phyloP scores from a whole-genome alignment of 352 stramenopile species.

The Thalassiosira allenii region DNA sequence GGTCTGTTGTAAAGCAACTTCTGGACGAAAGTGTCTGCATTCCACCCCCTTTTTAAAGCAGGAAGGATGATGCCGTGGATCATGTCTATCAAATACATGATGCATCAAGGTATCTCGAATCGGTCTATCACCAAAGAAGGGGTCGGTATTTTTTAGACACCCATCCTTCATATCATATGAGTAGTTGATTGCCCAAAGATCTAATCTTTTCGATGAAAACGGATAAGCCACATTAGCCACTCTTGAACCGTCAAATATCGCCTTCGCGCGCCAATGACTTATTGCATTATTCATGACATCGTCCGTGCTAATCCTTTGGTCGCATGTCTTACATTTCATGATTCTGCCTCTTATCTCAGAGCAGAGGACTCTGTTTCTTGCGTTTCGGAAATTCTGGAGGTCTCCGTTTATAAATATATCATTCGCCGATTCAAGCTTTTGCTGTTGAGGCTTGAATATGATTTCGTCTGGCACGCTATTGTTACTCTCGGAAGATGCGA shows the following conservation, averaged over 20 bases:
- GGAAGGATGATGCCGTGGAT: not conserved
- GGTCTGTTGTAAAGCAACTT: not conserved
- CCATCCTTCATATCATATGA: conserved; percentile 2
- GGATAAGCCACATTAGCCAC: not conserved
- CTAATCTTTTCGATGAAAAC: no score
- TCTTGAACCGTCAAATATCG: not conserved
- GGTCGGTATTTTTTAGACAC: conserved; percentile 2
- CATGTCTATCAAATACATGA: not conserved
- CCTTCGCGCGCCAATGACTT: not conserved
- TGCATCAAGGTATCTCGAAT: conserved; percentile 20
- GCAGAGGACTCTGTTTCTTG: conserved; percentile 20
- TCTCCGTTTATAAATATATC: no score
- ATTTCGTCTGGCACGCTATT: no score
- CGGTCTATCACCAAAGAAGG: conserved; percentile 27
- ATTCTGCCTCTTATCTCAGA: conserved; percentile 14
- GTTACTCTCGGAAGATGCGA: no score
- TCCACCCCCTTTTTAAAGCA: conserved; percentile 4
- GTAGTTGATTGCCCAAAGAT: not conserved
- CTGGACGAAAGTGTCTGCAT: not conserved
- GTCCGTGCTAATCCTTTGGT: no score
- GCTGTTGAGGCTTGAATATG: no score
- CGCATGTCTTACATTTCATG: conserved; percentile 5
- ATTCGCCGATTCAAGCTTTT: no score
- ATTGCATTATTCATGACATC: not conserved
- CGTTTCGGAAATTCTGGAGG: conserved; percentile 16